Conservation (phyloP, 306 rosid genomes). For the Gastrolobium villosum region DNA sequence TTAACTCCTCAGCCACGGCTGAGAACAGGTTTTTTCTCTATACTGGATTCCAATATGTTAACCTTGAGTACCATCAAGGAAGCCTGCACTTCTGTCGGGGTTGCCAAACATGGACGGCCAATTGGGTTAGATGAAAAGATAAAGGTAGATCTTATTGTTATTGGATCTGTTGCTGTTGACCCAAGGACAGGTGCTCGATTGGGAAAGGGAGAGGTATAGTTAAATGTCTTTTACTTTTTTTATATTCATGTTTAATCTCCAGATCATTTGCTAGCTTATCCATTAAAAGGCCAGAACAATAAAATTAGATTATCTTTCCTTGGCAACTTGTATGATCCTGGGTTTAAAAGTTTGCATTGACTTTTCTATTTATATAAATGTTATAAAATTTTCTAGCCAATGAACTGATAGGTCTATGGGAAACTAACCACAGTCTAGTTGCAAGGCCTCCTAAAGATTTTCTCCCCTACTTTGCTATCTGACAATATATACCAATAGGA, state of each 20-base stretch:
- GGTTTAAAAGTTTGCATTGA: conserved; percentile 6
- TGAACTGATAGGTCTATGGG: not conserved
- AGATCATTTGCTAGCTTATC: conserved; percentile 1
- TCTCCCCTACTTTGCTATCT: not conserved
- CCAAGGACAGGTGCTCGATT: conserved; percentile 90
- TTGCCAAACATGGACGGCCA: conserved; percentile 79
- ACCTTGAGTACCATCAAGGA: conserved; percentile 62
- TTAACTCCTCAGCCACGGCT: conserved; percentile 92
- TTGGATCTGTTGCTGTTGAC: conserved; percentile 96
- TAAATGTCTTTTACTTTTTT: conserved; percentile 29
- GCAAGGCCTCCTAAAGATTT: not conserved
- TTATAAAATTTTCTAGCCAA: conserved; percentile 15
- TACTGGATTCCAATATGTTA: conserved; percentile 65
- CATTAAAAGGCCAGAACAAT: conserved; percentile 11
- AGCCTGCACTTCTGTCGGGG: conserved; percentile 89
- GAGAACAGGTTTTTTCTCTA: conserved; percentile 93
- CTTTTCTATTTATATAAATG: conserved; percentile 14
- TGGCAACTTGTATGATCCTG: conserved; percentile 1
- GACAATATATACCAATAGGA: conserved; percentile 18
- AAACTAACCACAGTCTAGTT: not conserved
- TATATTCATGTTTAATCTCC: not conserved
- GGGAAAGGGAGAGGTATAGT: conserved; percentile 92
- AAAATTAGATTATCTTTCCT: conserved; percentile 14
- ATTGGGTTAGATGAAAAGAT: conserved; percentile 88
- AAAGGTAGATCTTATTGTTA: conserved; percentile 85